phyloP scores from a whole-genome alignment of 176 grass and related monocot species.

The Paspalum vaginatum region DNA sequence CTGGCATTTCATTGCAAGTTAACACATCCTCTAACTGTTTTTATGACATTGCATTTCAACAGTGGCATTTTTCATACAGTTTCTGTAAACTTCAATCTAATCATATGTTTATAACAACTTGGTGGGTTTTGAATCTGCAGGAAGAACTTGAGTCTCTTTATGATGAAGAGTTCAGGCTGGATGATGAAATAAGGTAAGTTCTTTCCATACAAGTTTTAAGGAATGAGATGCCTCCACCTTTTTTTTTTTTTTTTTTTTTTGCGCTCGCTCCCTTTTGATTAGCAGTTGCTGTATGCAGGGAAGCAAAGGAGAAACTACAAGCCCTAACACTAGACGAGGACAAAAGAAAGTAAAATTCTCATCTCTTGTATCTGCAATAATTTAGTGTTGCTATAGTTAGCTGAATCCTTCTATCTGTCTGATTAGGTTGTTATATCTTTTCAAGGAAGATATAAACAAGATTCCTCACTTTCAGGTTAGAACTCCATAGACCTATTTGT shows the following conservation, averaged over 20 bases:
- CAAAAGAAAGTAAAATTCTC: constrained; percentile 65
- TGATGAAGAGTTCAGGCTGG: constrained; percentile 65
- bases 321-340: constrained; percentile 52
- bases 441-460: constrained; percentile 71
- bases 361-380: constrained; percentile 6
- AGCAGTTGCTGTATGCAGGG: constrained; percentile 59
- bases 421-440: constrained; percentile 74
- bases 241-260: no score
- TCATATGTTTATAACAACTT: constrained; percentile 29
- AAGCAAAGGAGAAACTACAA: constrained; percentile 69
- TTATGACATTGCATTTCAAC: constrained; percentile 20
- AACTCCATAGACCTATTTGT: constrained; percentile 4
- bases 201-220: constrained; percentile 17
- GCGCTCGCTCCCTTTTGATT: background rate
- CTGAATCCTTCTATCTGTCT: constrained; percentile 30
- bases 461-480: constrained; percentile 76
- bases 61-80: constrained; percentile 6
- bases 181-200: constrained; percentile 76
- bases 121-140: constrained; percentile 47
- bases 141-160: constrained; percentile 61
- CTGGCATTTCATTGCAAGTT: constrained; percentile 8
- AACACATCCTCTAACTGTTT: background rate
- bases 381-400: constrained; percentile 21
- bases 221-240: background rate
- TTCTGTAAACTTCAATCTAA: constrained; percentile 24